These are phyloP conservation scores for Phialocephala subalpina DNA, from an alignment of 2,329 filamentous ascomycete genomes.

Conservation along the genomic window DNA sequence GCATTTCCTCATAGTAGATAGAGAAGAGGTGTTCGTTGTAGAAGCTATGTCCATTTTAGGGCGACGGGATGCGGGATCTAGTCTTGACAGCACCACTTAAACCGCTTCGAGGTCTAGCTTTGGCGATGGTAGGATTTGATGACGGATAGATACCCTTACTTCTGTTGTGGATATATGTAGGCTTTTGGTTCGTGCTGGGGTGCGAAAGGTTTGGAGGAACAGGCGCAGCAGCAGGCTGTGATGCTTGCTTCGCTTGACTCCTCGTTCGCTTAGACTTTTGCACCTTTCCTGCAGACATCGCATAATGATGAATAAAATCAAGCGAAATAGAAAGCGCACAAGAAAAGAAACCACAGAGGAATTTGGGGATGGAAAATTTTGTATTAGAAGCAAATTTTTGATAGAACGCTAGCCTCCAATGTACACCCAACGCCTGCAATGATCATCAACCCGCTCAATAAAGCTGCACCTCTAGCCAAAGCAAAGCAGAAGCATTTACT, in stretches of 20 bases:
- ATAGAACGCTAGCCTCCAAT: constrained; percentile 5
- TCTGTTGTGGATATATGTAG: too few species aligned
- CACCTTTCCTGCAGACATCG: too few species aligned
- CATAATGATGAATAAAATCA: too few species aligned
- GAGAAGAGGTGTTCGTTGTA: not conserved
- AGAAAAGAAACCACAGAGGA: not conserved
- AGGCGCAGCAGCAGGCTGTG: too few species aligned
- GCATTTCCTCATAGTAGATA: not conserved
- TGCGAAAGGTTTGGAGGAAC: not conserved
- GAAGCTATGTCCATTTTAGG: not conserved
- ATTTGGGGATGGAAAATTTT: not conserved
- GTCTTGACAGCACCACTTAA: not conserved
- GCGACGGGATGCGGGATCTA: not conserved
- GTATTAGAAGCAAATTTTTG: not conserved
- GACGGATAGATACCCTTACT: not conserved
- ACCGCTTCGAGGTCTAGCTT: not conserved
- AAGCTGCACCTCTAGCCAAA: not conserved
- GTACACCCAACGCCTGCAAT: constrained; percentile 13
- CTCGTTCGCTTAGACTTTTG: too few species aligned
- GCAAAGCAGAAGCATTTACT: constrained; percentile 20
- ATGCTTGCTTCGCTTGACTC: too few species aligned
- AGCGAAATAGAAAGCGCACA: too few species aligned
- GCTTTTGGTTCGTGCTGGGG: not conserved
- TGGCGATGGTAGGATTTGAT: not conserved
- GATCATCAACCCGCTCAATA: not conserved